Base-by-base conservation (phyloP, 2,329 filamentous ascomycete genomes). In the Ceratocystis diversiconidia region DNA sequence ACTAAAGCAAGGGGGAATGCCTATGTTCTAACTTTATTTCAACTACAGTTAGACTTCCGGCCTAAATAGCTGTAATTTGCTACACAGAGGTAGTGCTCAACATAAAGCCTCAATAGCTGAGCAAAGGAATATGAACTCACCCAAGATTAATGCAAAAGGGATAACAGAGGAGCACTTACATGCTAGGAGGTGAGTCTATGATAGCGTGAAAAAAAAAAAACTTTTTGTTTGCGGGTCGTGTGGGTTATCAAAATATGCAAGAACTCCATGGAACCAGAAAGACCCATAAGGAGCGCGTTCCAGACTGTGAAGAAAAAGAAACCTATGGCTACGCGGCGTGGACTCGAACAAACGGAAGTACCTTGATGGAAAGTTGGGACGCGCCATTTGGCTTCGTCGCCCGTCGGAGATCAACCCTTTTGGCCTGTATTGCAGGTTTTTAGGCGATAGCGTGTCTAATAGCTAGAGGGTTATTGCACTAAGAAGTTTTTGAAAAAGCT, bases 11-110 rank as follows among this genome's bases (percentile, higher is more conserved):
- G 55, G 30, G 17, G 55, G 55, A 59, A 36, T 32, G 55, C 55
- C 55, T 59, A 30, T 59, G 55, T 36, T 41, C 28, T 36, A 59
- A 59, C 55, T 30, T 59, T 59, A 59, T 59, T 59, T 59, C 8
- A 36, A 59, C 30, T 8, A 8, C 55, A 59, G 8, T 59, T 59
- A 36, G 28, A 59, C 8, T 28, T n/a, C 28, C 10, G 7, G 25
- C n/a, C 6, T 19, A 59, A 30, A 32, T 25, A 3, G 52, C 10
- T 36, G 15, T 7, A 15, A 32, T 32, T 57, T 57, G 8, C 15
- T 22, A n/a, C 12, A 32, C 32, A 7, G 15, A 59, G 36, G 55
- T 36, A n/a, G 12, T 30, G 55, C 12, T 36, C 25, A 25, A 19
- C 17, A 32, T 19, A 30, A n/a, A 36, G 30, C 55, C 7, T 15